These are phyloP conservation scores for Plantago elongata DNA, from an alignment of 257 asterid genomes.

Conservation along the genomic window DNA sequence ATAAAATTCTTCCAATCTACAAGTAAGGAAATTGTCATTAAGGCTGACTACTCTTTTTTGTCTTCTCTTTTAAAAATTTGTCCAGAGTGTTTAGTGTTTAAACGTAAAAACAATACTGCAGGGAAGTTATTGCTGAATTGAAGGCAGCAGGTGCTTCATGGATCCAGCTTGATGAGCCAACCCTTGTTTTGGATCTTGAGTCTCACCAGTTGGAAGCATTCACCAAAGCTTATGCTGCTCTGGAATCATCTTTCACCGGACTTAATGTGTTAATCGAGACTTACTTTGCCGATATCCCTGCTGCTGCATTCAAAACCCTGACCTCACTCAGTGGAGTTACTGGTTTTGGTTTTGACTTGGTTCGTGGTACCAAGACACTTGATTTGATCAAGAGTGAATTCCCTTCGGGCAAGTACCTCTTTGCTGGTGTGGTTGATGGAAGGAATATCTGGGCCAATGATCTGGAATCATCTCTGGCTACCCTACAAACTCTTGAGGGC, in stretches of 20 bases:
- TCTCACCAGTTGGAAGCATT: conserved; percentile 82
- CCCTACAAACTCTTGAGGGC: conserved; percentile 65
- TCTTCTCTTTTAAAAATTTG: neutral
- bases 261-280: conserved; percentile 66
- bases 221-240: conserved; percentile 71
- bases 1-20: conserved; percentile 83
- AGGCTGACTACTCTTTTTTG: neutral
- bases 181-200: conserved; percentile 80
- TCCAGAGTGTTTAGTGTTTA: conserved; percentile 7
- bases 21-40: conserved; percentile 42
- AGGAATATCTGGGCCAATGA: conserved; percentile 99
- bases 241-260: conserved; percentile 70
- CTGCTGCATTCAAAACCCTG: conserved; percentile 65
- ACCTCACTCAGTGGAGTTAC: conserved; percentile 68
- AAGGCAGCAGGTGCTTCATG: conserved; percentile 93
- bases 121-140: conserved; percentile 89
- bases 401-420: conserved; percentile 85
- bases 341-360: conserved; percentile 82
- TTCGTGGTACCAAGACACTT: conserved; percentile 75
- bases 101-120: conserved; percentile 24
- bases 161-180: conserved; percentile 96
- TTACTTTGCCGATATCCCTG: conserved; percentile 85
- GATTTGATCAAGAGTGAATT: conserved; percentile 77
- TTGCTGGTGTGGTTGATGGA: conserved; percentile 98
- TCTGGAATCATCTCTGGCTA: conserved; percentile 57